Base-by-base conservation (phyloP, 306 rosid genomes). In the Trifolium subterraneum region DNA sequence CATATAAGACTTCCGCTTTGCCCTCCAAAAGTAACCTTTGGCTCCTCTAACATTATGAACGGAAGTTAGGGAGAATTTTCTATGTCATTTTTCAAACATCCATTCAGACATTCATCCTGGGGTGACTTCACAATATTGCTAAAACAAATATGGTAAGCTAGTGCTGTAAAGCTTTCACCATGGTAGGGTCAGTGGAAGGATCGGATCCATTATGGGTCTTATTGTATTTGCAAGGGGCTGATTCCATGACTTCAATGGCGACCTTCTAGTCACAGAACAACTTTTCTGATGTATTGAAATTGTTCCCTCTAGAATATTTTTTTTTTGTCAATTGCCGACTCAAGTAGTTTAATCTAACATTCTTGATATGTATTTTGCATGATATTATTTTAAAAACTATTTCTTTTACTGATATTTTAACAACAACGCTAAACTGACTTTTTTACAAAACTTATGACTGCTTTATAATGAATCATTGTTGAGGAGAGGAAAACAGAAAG, bases 11-110 rank as follows among this genome's bases (percentile, higher is more conserved):
- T 29, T 4, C 33, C 33, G 4, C 33, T 29, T 6, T 29, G 6
- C 33, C 54, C 44, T 22, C 56, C 18, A 31, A 59, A 47, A 55
- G 61, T 10, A 20, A 10, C 61, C 61, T 47, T 51, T 27, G 71
- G 51, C 64, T 77, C n/a, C 60, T 67, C 42, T 55, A 76, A 68
- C 63, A 68, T 33, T 60, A 20, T 15, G 20, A 29, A 42, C 27
- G 38, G 64, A 38, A 50, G 47, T 48, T 70, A 25, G 29, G 33
- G 47, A 70, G n/a, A 35, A 22, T 48, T 68, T 56, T 19, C 25
- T 18, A 10, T 27, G 29, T n/a, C 56, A 75, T 56, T 61, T 39
- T 52, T 61, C 27, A 68, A 50, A 44, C 22, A 36, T 47, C 64
- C 33, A 50, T 68, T 77, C 41, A 31, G 39, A 33, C 62, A 56